These are phyloP conservation scores for Rhazya stricta DNA, from an alignment of 257 asterid genomes.

Conservation along the genomic window DNA sequence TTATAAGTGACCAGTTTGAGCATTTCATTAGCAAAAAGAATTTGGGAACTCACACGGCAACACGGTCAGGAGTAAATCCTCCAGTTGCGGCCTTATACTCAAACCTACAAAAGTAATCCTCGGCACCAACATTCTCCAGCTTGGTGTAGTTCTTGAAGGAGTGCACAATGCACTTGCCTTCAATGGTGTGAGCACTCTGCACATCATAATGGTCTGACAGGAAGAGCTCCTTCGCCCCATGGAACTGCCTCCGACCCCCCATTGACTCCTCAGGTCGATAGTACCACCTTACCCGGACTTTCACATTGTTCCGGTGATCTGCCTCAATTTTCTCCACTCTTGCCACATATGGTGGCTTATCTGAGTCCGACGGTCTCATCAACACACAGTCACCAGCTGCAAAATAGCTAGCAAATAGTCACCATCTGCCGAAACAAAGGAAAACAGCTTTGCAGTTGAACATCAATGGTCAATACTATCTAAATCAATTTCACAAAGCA, in stretches of 20 bases:
- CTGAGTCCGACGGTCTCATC: constrained; percentile 70
- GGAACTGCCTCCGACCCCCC: constrained; percentile 89
- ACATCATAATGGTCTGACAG: constrained; percentile 75
- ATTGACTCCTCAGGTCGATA: constrained; percentile 82
- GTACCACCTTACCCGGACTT: constrained; percentile 75
- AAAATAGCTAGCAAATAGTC: constrained; percentile 13
- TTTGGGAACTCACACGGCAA: constrained; percentile 67
- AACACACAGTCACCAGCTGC: constrained; percentile 84
- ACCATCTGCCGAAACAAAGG: background rate
- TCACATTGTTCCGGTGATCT: constrained; percentile 65
- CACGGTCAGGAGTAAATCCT: constrained; percentile 85
- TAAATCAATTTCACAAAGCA: background rate
- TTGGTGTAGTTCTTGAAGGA: constrained; percentile 71
- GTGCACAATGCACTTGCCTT: constrained; percentile 84
- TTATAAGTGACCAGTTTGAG: background rate
- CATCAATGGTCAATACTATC: background rate
- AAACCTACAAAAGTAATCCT: constrained; percentile 77
- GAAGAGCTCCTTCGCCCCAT: constrained; percentile 85
- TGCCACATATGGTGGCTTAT: constrained; percentile 79
- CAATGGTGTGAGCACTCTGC: constrained; percentile 90
- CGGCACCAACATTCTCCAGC: constrained; percentile 77
- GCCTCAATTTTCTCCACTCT: constrained; percentile 76
- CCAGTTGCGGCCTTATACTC: constrained; percentile 92
- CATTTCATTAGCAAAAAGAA: background rate
- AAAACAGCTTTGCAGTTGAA: background rate